phyloP scores from a whole-genome alignment of 2,329 filamentous ascomycete species.

The Hymenoscyphus fraxineus region DNA sequence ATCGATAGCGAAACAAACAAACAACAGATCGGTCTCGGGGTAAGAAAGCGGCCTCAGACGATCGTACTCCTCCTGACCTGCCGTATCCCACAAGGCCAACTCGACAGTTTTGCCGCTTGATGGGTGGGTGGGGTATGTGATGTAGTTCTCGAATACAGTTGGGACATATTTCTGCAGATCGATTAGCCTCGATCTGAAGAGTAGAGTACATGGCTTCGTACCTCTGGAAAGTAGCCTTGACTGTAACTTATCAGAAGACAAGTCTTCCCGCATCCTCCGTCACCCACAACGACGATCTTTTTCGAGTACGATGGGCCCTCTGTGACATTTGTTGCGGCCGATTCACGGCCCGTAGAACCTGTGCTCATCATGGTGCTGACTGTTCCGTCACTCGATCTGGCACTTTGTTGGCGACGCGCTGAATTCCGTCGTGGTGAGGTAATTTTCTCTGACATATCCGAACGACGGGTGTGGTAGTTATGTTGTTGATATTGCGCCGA shows the following conservation, averaged over 20 bases:
- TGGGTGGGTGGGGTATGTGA: conserved; percentile 89
- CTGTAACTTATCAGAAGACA: conserved; percentile 98
- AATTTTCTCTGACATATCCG: conserved; percentile 33
- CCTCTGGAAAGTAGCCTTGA: conserved; percentile 98
- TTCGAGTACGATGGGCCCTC: conserved; percentile 93
- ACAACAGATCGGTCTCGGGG: conserved; percentile 94
- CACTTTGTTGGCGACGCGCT: conserved; percentile 34
- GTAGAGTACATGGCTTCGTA: conserved; percentile 41
- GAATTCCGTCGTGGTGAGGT: conserved; percentile 31
- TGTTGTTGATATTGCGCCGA: conserved; percentile 33
- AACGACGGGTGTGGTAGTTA: conserved; percentile 28
- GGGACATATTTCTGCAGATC: conserved; percentile 89
- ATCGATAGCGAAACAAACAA: conserved; percentile 98
- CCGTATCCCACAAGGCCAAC: conserved; percentile 96
- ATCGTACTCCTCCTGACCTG: conserved; percentile 98
- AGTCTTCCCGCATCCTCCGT: conserved; percentile 97
- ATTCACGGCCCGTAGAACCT: conserved; percentile 68
- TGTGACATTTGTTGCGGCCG: conserved; percentile 78
- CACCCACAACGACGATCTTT: conserved; percentile 98
- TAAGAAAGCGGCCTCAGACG: conserved; percentile 92
- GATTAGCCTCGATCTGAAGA: neutral
- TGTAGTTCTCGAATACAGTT: conserved; percentile 99
- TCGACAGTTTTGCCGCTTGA: conserved; percentile 91
- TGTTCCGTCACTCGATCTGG: conserved; percentile 78
- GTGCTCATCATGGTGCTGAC: conserved; percentile 80